A percentile compares a stretch with the other conserved stretches of the same genome.
These are phyloP conservation scores for Penicillium sp. DNA, from an alignment of 2,329 filamentous ascomycete species.

Conservation along the genomic window DNA sequence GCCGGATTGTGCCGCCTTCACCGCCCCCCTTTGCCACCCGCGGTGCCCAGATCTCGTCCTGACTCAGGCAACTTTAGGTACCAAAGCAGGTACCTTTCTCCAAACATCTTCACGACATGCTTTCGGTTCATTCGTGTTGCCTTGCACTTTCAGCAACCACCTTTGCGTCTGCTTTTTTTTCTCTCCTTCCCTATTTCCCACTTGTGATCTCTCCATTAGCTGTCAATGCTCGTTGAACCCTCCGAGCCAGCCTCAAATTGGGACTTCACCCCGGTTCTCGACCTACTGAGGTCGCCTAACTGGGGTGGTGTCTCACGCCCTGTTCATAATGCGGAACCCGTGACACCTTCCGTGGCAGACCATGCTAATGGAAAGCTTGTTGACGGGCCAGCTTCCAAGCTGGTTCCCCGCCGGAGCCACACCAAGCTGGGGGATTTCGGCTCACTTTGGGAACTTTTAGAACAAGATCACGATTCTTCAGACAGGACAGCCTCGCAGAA, in stretches of 20 bases:
- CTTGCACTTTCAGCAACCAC: not conserved
- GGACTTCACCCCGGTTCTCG: slow-evolving; percentile 44
- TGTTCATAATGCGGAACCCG: slow-evolving; percentile 10
- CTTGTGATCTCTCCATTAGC: not conserved
- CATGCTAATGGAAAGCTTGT: too few species aligned
- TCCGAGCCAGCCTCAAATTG: slow-evolving; percentile 32
- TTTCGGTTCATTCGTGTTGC: not conserved
- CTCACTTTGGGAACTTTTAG: slow-evolving; percentile 39
- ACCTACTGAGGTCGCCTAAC: slow-evolving; percentile 38
- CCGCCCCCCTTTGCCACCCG: not conserved
- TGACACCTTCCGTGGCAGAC: slow-evolving; percentile 6
- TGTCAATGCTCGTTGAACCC: slow-evolving; percentile 29
- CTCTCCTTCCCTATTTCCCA: not conserved
- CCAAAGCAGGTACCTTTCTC: not conserved
- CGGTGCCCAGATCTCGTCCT: slow-evolving; percentile 3
- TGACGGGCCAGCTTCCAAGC: not conserved
- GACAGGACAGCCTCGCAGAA: slow-evolving; percentile 2
- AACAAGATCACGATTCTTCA: slow-evolving; percentile 12
- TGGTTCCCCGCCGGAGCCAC: slow-evolving; percentile 6
- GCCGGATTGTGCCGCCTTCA: not conserved
- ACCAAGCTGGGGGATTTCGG: slow-evolving; percentile 42
- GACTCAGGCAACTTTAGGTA: not conserved
- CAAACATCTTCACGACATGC: not conserved
- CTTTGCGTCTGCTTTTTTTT: not conserved
- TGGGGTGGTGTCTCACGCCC: slow-evolving; percentile 10